These are phyloP conservation scores for Neofusicoccum cordaticola DNA, from an alignment of 2,329 filamentous ascomycete species.

Conservation along the genomic window DNA sequence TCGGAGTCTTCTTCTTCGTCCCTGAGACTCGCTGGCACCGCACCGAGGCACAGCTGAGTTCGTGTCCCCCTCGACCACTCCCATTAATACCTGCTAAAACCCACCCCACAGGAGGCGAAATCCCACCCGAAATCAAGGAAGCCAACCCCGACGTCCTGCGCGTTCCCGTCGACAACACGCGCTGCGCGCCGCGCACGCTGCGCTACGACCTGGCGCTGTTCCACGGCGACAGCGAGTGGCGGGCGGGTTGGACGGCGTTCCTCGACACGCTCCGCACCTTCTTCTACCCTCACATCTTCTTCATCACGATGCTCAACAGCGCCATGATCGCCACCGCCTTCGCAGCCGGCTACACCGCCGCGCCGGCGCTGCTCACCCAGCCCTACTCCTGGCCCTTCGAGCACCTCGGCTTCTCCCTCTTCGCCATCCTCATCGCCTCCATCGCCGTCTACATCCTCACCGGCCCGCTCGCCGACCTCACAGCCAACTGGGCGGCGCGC, in stretches of 20 bases:
- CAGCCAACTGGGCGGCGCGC: conserved; percentile 25
- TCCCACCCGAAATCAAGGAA: conserved; percentile 15
- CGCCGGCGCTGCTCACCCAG: background rate
- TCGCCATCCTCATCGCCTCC: conserved; percentile 22
- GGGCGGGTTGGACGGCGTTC: conserved; percentile 25
- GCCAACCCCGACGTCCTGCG: background rate
- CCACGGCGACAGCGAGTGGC: conserved; percentile 23
- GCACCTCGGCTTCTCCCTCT: conserved; percentile 13
- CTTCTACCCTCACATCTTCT: conserved; percentile 32
- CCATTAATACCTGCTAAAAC: background rate
- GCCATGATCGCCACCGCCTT: conserved; percentile 29
- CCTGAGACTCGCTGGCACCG: conserved; percentile 30
- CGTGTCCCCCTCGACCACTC: background rate
- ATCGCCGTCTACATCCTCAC: conserved; percentile 23
- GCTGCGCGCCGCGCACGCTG: conserved; percentile 22
- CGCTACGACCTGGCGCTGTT: conserved; percentile 26
- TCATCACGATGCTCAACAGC: conserved; percentile 30
- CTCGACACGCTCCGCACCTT: conserved; percentile 30
- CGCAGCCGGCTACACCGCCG: conserved; percentile 20
- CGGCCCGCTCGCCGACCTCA: conserved; percentile 27
- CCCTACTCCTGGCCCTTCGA: conserved; percentile 11
- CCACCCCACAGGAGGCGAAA: conserved; percentile 9
- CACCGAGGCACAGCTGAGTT: conserved; percentile 21
- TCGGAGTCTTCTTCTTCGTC: conserved; percentile 26
- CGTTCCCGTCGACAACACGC: background rate